Base-by-base conservation (phyloP, 306 rosid species). In the Benincasa hispida region DNA sequence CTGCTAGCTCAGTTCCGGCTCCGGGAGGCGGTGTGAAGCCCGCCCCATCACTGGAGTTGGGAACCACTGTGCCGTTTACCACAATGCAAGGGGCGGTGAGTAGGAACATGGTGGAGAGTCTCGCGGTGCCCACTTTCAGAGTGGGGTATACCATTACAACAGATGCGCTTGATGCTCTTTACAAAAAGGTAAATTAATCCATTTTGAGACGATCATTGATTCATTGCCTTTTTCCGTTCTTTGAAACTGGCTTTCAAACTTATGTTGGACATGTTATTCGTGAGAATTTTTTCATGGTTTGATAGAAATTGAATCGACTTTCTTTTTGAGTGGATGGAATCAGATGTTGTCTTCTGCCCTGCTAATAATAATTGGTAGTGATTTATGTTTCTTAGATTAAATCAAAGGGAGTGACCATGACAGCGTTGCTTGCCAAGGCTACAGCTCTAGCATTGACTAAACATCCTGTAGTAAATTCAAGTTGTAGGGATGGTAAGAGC, bases 331-430 rank as follows among this genome's bases (percentile, higher is more conserved):
- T 55, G 42, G 47, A 35, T 12, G 3, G 63, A 56, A 35, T 55
- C 34, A 21, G 72, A 8, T 45, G 19, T 19, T 79, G 56, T 9
- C 41, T 10, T 57, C 28, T 61, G 22, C 34, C 22, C 48, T 10
- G 54, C 54, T 73, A 58, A 45, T 0, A 58, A 45, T 0, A 22
- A 32, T 19, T 34, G 48, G 19, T 41, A 22, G 57, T 56, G 48
- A 17, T 37, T 54, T 57, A 73, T 14, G 61, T 62, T 72, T 80
- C 41, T 53, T 79, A 92, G 99, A 88, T 95, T 79, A 95, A 95
- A 84, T 82, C 90, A 21, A 95, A 95, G 88, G 99, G 99, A 82
- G 99, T 95, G 78, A 95, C 99, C 56, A 95, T 95, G 99, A 92
- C 98, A 25, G 97, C 99, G 55, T 87, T 95, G 88, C 98, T 95